Conservation (phyloP, 495 filamentous ascomycete species). For the Penicillium nucicola region DNA sequence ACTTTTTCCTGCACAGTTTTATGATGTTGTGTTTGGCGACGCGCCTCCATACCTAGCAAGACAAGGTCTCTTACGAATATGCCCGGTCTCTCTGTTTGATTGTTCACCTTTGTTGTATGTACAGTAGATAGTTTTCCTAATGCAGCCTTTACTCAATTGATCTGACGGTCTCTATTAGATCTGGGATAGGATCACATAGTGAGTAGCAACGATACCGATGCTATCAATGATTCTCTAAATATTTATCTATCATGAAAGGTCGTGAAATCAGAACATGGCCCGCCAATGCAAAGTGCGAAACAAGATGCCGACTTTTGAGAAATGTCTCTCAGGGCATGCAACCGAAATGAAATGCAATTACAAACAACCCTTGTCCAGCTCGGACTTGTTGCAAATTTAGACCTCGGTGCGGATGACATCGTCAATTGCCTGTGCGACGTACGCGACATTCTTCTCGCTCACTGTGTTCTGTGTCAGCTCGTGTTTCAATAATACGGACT, state of each 20-base stretch:
- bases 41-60: conserved; percentile 2
- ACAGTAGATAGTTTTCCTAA: conserved; percentile 25
- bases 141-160: conserved; percentile 12
- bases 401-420: conserved; percentile 43
- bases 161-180: not conserved
- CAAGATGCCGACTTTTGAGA: conserved; percentile 4
- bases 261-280: conserved; percentile 13
- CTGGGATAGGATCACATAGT: not conserved
- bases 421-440: conserved; percentile 47
- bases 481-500: not conserved
- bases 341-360: not conserved
- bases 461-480: conserved; percentile 36
- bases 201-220: not conserved
- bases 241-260: conserved; percentile 24
- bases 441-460: conserved; percentile 47
- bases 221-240: conserved; percentile 15
- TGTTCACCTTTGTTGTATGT: conserved; percentile 16
- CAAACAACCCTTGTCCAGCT: not conserved
- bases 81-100: not conserved
- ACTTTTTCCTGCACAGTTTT: conserved; percentile 23
- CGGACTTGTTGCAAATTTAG: conserved; percentile 13
- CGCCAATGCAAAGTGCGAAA: conserved; percentile 11
- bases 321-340: not conserved
- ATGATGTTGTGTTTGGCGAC: conserved; percentile 10
- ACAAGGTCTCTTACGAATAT: conserved; percentile 14